Conservation (phyloP, 495 filamentous ascomycete species). For the Viridothelium virens region DNA sequence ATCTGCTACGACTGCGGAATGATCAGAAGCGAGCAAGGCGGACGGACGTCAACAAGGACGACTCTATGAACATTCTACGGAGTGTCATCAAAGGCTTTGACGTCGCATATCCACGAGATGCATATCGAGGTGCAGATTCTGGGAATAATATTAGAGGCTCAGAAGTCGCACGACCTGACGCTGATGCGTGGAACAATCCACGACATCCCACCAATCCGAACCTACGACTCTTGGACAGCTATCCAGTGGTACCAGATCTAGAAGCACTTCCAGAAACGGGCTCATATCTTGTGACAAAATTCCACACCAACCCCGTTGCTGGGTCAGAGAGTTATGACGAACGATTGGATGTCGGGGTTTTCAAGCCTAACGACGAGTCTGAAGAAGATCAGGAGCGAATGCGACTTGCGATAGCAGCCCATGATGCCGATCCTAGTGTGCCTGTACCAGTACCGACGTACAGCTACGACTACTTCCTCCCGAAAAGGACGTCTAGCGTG, state of each 20-base stretch:
- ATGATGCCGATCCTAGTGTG: constrained; percentile 55
- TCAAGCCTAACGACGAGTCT: constrained; percentile 53
- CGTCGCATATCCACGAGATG: constrained; percentile 62
- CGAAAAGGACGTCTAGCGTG: constrained; percentile 47
- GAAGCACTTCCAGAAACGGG: constrained; percentile 80
- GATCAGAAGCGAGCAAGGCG: constrained; percentile 36
- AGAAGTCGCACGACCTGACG: constrained; percentile 48
- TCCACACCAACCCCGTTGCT: constrained; percentile 68
- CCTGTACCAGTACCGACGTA: constrained; percentile 54
- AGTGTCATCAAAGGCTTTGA: constrained; percentile 82
- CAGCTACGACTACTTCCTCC: constrained; percentile 77
- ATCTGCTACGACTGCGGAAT: constrained; percentile 30
- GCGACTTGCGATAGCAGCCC: constrained; percentile 48
- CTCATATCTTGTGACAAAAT: constrained; percentile 81
- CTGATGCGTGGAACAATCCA: constrained; percentile 62
- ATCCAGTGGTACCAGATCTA: constrained; percentile 80
- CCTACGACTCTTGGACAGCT: constrained; percentile 68
- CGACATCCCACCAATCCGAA: constrained; percentile 77
- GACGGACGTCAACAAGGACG: constrained; percentile 55
- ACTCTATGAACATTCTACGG: constrained; percentile 72
- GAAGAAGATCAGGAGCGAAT: constrained; percentile 37
- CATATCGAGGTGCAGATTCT: constrained; percentile 47
- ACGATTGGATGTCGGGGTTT: constrained; percentile 70
- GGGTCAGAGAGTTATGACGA: constrained; percentile 57
- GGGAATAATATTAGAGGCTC: constrained; percentile 47